Evolutionary conservation across 495 filamentous ascomycete genomes (phyloP), one percentile per base, ranked within the genome.

Genomic region (Polyplosphaeria fusca): DNA sequence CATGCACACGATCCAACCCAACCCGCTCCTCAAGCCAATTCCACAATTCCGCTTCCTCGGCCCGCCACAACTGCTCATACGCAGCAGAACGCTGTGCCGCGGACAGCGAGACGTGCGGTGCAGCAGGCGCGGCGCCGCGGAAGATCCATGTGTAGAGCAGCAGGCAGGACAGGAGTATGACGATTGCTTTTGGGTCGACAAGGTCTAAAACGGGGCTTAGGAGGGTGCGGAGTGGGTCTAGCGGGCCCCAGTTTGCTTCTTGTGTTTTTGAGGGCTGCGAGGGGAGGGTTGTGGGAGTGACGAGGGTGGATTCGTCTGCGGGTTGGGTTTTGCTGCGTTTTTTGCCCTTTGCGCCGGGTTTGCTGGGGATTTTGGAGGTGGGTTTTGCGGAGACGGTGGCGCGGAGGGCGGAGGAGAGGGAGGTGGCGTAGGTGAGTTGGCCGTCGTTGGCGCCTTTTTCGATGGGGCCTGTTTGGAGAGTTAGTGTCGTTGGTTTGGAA

Each of bases 391-490:
- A 79, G 41, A 96, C 80, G 30, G 85, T 86, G 14, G 76, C 74
- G 63, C 85, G 88, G n/a, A 97, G 75, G 28, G 82, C 74, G 9
- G 84, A 79, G 40, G 88, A 76, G 1, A 97, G 70, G 48, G 90
- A 86, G 64, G 83, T 88, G 47, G 84, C 85, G 67, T 94, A 95
- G 25, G 84, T 72, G 1, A 76, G 77, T 69, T 99, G 93, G 24
- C 93, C 93, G 48, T 96, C 91, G 59, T 87, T 91, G 9, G 91
- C 89, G 50, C 89, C 91, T 69, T 94, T 95, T 70, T 98, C 93
- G 65, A 98, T 98, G 20, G 93, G 87, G 47, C 88, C 91, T 86
- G 18, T 5, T 11, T 5, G 20, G 9, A 19, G 9, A 19, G 5
- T 7, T 42, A 12, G 20, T 7, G 14, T 5, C 19, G 18, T 13